Evolutionary conservation across 78 protist genomes (phyloP), one percentile per base, ranked within the genome.

Genomic region (Protostelium mycophagum): DNA sequence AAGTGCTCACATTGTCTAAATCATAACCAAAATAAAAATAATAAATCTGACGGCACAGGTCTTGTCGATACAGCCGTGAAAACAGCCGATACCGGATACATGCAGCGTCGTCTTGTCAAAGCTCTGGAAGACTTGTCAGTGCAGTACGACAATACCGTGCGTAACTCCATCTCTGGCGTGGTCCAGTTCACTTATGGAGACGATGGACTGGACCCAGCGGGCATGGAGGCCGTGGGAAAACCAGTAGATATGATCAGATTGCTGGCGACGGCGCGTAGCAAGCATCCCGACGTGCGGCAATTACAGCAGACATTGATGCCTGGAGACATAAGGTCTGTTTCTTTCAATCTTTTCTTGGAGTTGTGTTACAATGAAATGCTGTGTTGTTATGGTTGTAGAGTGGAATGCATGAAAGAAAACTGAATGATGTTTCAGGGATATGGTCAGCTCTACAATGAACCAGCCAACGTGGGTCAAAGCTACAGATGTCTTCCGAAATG

Each of bases 61-160:
- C 95, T 96, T 0, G 98, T 96, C 28, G 99, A 99, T 93, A 98
- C 99, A 0, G 99, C 99, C 25, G 99, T 99, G 89, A 99, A 99
- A 94, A 99, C 99, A 0, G 99, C 99, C 36, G 99, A 99, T 89
- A 99, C 99, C 0, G 99, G 99, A 0, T 99, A 99, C 88, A 98
- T 98, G 99, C 99, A 98, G 92, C 95, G 98, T 37, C 96, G 98
- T 37, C 89, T 96, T 29, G 91, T 96, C 95, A 96, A 96, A 90
- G 98, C 99, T 16, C 95, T 99, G 36, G 99, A 99, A 88, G 99
- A 99, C 89, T 96, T 99, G 51, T 87, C 91, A 1, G 88, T 94
- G 1, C 93, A 96, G 35, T 99, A 99, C 93, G 99, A 99, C 89
- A 63, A 63, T 36, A 92, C 99, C 0, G 99, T 99, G 28, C 93